phyloP scores from a whole-genome alignment of 129 eudicot species.

The Chrysanthemum makinoi region DNA sequence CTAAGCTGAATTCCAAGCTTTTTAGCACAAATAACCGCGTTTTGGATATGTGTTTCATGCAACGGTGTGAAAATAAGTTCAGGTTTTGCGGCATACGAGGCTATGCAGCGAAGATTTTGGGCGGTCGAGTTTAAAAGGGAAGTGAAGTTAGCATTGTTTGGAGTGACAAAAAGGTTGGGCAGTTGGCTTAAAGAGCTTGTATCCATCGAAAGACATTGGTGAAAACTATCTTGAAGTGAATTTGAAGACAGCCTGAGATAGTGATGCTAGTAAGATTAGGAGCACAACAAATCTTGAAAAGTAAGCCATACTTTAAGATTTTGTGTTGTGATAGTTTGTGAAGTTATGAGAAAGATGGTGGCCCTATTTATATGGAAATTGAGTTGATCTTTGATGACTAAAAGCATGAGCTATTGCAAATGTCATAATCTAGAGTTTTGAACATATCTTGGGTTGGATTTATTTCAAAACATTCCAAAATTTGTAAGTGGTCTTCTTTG shows the following conservation, averaged over 20 bases:
- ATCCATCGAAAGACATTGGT: background rate
- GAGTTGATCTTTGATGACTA: background rate
- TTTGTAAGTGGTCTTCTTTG: too few species aligned
- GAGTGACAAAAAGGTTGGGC: conserved; percentile 13
- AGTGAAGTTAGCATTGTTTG: conserved; percentile 12
- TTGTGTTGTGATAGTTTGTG: background rate
- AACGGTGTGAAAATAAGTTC: conserved; percentile 19
- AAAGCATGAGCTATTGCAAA: conserved; percentile 5
- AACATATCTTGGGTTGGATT: too few species aligned
- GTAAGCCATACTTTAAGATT: background rate
- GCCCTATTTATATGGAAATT: conserved; percentile 1
- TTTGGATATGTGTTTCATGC: conserved; percentile 1
- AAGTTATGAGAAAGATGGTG: conserved; percentile 2
- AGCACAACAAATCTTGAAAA: background rate
- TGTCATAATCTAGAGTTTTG: conserved; percentile 3
- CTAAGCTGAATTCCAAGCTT: too few species aligned
- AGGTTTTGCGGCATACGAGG: conserved; percentile 15
- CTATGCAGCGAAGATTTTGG: conserved; percentile 18
- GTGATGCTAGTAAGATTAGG: conserved; percentile 9
- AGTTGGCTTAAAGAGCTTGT: conserved; percentile 4
- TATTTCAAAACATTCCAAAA: too few species aligned
- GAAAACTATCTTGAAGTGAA: background rate
- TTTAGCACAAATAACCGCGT: too few species aligned
- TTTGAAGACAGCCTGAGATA: background rate
- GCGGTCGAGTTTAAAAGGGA: conserved; percentile 12